Conservation (phyloP, 1,284 basidiomycete genomes). For the Retiboletus flavoniger region DNA sequence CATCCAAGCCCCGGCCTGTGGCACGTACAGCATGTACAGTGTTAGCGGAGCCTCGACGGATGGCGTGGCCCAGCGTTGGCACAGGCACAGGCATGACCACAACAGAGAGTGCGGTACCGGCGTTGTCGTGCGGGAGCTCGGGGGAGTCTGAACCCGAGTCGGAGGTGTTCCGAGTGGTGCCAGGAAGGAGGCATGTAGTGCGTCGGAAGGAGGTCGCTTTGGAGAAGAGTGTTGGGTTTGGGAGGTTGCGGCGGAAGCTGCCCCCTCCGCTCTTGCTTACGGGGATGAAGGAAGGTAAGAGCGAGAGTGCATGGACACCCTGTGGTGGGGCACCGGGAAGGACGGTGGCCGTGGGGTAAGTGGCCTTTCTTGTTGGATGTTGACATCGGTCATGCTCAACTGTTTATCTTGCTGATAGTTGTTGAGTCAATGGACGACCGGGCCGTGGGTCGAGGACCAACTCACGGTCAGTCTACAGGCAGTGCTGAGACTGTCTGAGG, state of each 20-base stretch:
- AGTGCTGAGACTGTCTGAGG: conserved; percentile 1
- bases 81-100: background rate
- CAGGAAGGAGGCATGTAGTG: background rate
- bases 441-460: conserved; percentile 14
- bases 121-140: conserved; percentile 17
- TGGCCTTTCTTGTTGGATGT: background rate
- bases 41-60: background rate
- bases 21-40: conserved; percentile 11
- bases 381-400: background rate
- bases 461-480: conserved; percentile 2
- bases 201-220: background rate
- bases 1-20: conserved; percentile 12
- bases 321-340: background rate
- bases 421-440: background rate
- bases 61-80: background rate
- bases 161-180: background rate
- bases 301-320: background rate
- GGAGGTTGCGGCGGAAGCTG: conserved; percentile 4
- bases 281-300: background rate
- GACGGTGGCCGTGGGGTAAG: conserved; percentile 4
- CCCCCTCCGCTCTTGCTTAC: background rate
- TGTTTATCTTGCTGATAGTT: background rate
- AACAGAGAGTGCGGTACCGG: conserved; percentile 5
- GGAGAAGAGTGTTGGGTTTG: conserved; percentile 8
- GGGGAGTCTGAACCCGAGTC: conserved; percentile 5